Percentiles rank a stretch among this genome's conserved stretches.
These are phyloP conservation scores for Zizania latifolia DNA, from an alignment of 176 grass and related monocot genomes.

Conservation along the genomic window DNA sequence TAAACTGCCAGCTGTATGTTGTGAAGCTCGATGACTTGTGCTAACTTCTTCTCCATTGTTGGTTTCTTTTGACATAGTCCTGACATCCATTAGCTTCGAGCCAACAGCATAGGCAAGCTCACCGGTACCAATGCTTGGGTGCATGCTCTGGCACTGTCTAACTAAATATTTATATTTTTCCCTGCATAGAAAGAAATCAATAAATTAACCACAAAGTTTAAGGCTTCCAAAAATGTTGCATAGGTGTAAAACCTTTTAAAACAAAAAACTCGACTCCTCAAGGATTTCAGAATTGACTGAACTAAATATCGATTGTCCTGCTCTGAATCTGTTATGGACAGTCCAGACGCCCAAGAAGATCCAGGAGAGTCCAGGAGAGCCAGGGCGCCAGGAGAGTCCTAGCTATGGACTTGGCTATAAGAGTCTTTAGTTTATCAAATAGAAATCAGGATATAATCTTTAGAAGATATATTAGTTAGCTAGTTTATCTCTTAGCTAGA, in stretches of 20 bases:
- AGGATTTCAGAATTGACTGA: background rate
- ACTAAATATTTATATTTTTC: slow-evolving; percentile 74
- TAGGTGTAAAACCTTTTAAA: background rate
- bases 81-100: slow-evolving; percentile 93
- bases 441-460: too few relatives aligned
- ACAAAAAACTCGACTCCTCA: background rate
- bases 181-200: slow-evolving; percentile 47
- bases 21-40: slow-evolving; percentile 41
- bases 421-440: too few relatives aligned
- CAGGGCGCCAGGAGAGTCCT: too few relatives aligned
- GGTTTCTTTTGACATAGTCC: slow-evolving; percentile 73
- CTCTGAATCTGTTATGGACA: too few relatives aligned
- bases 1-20: slow-evolving; percentile 28
- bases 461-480: too few relatives aligned
- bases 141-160: slow-evolving; percentile 75
- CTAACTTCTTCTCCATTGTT: slow-evolving; percentile 40
- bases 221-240: background rate
- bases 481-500: too few relatives aligned
- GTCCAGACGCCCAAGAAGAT: too few relatives aligned
- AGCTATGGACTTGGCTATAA: too few relatives aligned
- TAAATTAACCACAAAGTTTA: background rate
- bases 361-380: too few relatives aligned
- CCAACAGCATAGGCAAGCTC: slow-evolving; percentile 86
- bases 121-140: slow-evolving; percentile 91
- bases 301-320: background rate